These are phyloP conservation scores for Kwoniella heveanensis DNA, from an alignment of 768 basidiomycete species.

Conservation along the genomic window DNA sequence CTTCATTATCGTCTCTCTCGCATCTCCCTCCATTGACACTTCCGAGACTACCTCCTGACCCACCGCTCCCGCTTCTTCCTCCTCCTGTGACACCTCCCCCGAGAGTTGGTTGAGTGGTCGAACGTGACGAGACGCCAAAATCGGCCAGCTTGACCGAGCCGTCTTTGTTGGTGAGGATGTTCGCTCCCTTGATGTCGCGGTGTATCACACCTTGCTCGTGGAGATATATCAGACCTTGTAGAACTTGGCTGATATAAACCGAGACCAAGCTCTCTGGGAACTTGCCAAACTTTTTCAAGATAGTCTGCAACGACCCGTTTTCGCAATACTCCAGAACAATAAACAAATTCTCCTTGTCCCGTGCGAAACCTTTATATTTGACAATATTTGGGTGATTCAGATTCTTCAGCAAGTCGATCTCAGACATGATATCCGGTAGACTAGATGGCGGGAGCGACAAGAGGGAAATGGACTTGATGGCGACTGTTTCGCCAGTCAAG, in stretches of 20 bases:
- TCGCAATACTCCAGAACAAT: conserved; percentile 98
- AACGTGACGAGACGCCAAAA: conserved; percentile 89
- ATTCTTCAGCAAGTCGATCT: conserved; percentile 97
- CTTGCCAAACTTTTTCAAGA: conserved; percentile 96
- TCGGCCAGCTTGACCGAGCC: conserved; percentile 98
- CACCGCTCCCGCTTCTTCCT: neutral
- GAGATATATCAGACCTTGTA: conserved; percentile 92
- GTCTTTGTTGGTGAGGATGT: conserved; percentile 98
- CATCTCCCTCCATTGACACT: neutral
- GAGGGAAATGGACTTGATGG: conserved; percentile 95
- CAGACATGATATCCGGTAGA: conserved; percentile 92
- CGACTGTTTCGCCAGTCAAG: conserved; percentile 97
- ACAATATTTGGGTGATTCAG: conserved; percentile 96
- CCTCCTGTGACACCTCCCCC: no score
- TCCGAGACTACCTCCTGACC: neutral
- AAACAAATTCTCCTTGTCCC: conserved; percentile 88
- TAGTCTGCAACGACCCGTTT: conserved; percentile 93
- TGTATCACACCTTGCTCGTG: conserved; percentile 99
- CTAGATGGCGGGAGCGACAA: conserved; percentile 91
- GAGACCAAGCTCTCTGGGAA: conserved; percentile 96
- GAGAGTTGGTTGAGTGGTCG: conserved; percentile 57
- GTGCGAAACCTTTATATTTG: conserved; percentile 97
- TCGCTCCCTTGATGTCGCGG: conserved; percentile 98
- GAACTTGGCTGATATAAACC: conserved; percentile 93
- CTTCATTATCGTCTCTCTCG: conserved; percentile 69